Percentiles rank a stretch among this genome's conserved stretches.
These are phyloP conservation scores for Zygnema circumcarinatum DNA, from an alignment of 139 green algal genomes.

Conservation along the genomic window DNA sequence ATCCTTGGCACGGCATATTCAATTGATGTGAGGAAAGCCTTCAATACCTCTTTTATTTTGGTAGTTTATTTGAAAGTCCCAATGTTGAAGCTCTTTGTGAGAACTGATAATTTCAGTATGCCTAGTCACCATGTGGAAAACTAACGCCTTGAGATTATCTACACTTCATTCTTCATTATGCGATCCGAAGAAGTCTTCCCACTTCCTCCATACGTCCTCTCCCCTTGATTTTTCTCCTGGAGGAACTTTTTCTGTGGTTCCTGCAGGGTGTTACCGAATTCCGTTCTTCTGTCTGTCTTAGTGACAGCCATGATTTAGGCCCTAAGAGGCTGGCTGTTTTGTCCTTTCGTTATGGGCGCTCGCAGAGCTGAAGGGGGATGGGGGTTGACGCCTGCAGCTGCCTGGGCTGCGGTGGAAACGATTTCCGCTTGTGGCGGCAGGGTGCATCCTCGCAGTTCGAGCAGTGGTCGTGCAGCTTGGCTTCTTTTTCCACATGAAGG, in stretches of 20 bases:
- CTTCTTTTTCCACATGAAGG: slow-evolving; percentile 87
- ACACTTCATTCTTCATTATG: too few relatives aligned
- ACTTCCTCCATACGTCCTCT: too few relatives aligned
- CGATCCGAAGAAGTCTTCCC: too few relatives aligned
- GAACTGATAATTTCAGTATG: too few relatives aligned
- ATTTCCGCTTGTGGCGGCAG: slow-evolving; percentile 79
- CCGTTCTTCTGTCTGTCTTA: too few relatives aligned
- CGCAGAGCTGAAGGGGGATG: background rate
- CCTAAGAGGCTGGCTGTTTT: background rate
- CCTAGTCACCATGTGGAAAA: too few relatives aligned
- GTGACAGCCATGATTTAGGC: background rate
- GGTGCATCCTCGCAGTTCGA: slow-evolving; percentile 79
- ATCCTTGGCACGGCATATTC: slow-evolving; percentile 89
- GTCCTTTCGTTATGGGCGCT: background rate
- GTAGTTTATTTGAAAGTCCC: too few relatives aligned
- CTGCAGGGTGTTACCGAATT: too few relatives aligned
- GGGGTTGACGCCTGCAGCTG: slow-evolving; percentile 57
- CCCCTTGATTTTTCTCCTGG: too few relatives aligned
- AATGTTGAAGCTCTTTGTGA: too few relatives aligned
- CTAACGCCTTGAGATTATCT: too few relatives aligned
- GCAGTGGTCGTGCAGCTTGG: slow-evolving; percentile 83
- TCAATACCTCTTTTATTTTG: slow-evolving; percentile 34
- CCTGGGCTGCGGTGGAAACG: slow-evolving; percentile 93
- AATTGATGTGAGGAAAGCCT: slow-evolving; percentile 67
- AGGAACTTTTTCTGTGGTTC: too few relatives aligned